phyloP scores from a whole-genome alignment of 139 green algal species.

The Edaphochlamys debaryana region DNA sequence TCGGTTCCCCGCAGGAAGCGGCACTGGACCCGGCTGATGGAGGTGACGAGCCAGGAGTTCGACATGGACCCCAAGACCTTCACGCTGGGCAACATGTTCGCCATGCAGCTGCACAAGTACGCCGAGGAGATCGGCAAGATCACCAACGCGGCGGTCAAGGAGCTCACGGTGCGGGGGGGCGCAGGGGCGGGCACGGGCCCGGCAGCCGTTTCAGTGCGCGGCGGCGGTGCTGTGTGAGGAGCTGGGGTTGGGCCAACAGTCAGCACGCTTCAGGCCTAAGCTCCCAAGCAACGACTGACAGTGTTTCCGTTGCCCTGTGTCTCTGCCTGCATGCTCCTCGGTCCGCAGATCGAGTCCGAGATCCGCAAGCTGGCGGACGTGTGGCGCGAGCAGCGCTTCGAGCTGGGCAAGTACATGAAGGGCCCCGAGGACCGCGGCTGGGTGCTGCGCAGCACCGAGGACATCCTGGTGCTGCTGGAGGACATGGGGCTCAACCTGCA shows the following conservation, averaged over 20 bases:
- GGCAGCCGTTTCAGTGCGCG: too few relatives aligned
- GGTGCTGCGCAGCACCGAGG: constrained; percentile 81
- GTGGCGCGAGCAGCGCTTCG: constrained; percentile 86
- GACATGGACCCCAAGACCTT: constrained; percentile 88
- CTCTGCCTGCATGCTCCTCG: too few relatives aligned
- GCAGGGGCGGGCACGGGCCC: not conserved
- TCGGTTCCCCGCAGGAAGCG: constrained; percentile 62
- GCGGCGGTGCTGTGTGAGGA: too few relatives aligned
- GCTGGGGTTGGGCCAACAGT: not conserved
- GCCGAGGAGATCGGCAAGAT: constrained; percentile 80
- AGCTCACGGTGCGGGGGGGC: constrained; percentile 68
- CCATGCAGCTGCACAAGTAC: constrained; percentile 81
- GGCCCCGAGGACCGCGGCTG: constrained; percentile 74
- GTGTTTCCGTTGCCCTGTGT: too few relatives aligned
- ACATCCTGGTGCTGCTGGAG: constrained; percentile 83
- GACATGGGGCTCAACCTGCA: constrained; percentile 88
- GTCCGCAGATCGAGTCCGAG: constrained; percentile 80
- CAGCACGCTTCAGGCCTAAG: too few relatives aligned
- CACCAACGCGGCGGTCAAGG: constrained; percentile 79
- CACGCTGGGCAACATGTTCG: constrained; percentile 85
- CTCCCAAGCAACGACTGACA: too few relatives aligned
- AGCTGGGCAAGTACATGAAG: constrained; percentile 83
- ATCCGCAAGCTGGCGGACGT: constrained; percentile 83
- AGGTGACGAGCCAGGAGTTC: constrained; percentile 81
- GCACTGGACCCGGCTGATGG: constrained; percentile 86